Percentiles rank a stretch among this genome's conserved stretches.
These are phyloP conservation scores for Gaeumannomyces tritici DNA, from an alignment of 2,329 filamentous ascomycete species.

Conservation along the genomic window DNA sequence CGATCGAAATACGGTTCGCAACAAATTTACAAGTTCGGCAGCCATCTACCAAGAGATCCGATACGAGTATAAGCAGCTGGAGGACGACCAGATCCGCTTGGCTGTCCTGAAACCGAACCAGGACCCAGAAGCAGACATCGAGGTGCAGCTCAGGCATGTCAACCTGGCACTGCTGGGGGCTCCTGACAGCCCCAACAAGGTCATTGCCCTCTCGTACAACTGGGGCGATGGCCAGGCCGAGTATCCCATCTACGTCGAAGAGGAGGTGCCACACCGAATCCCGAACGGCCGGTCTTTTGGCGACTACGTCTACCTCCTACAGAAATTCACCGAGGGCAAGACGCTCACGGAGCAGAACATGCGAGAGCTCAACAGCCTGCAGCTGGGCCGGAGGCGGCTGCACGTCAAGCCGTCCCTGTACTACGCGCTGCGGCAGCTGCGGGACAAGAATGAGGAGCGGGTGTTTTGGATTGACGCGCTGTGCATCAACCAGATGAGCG, in stretches of 20 bases:
- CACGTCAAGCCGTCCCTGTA: neutral
- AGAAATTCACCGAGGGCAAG: neutral
- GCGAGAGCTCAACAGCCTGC: neutral
- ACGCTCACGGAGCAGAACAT: neutral
- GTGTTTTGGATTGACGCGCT: slow-evolving; percentile 1
- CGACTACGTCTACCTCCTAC: neutral
- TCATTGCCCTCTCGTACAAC: neutral
- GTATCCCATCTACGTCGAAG: neutral
- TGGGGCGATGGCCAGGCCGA: neutral
- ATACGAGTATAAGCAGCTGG: neutral
- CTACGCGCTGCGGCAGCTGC: neutral
- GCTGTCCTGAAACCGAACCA: neutral
- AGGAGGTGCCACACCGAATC: neutral
- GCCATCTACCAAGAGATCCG: neutral
- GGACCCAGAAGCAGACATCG: neutral
- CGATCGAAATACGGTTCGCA: neutral
- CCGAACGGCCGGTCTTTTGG: neutral
- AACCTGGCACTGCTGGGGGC: neutral
- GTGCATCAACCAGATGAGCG: neutral
- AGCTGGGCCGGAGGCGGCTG: neutral
- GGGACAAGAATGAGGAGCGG: neutral
- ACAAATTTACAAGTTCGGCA: neutral
- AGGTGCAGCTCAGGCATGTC: neutral
- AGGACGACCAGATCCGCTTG: neutral
- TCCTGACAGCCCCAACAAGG: neutral